Evolutionary conservation across 2,329 filamentous ascomycete genomes (phyloP).

Genomic region (Alternaria triticina): DNA sequence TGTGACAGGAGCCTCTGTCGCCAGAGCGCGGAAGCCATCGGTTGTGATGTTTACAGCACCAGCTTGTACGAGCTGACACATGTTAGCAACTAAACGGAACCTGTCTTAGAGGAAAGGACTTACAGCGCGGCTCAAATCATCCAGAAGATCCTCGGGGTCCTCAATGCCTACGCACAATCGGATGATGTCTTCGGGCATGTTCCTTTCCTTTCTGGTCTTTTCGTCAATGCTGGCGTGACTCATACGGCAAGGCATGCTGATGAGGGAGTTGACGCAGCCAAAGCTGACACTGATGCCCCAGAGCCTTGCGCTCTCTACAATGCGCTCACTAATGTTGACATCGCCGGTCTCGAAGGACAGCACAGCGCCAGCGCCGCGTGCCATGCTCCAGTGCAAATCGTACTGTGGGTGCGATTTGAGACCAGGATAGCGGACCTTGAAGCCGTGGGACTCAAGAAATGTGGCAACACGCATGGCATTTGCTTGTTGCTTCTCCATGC

Average conservation of each 20-base stretch:
- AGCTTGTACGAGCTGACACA: constrained; percentile 76
- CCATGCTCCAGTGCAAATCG: constrained; percentile 93
- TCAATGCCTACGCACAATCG: constrained; percentile 96
- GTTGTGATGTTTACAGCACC: constrained; percentile 87
- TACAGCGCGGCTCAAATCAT: constrained; percentile 90
- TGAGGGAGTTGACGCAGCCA: constrained; percentile 96
- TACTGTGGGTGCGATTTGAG: constrained; percentile 96
- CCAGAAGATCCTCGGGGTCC: constrained; percentile 87
- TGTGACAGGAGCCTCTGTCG: constrained; percentile 11
- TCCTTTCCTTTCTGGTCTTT: constrained; percentile 73
- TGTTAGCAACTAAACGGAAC: constrained; percentile 16
- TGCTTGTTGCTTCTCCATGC: constrained; percentile 97
- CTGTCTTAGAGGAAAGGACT: constrained; percentile 51
- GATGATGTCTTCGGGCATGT: constrained; percentile 97
- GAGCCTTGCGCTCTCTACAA: constrained; percentile 88
- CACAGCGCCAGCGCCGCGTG: constrained; percentile 90
- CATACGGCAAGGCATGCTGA: constrained; percentile 99
- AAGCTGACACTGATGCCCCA: constrained; percentile 98
- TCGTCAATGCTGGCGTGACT: constrained; percentile 98
- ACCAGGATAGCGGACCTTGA: constrained; percentile 94
- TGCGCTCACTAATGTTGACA: constrained; percentile 80
- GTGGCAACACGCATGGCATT: constrained; percentile 91
- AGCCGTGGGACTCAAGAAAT: constrained; percentile 89
- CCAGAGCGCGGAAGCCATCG: constrained; percentile 75
- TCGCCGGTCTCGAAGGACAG: constrained; percentile 96